Evolutionary conservation across 495 filamentous ascomycete species (phyloP), one percentile per base, ranked within the genome.

Genomic region (Trichoderma erinaceum): DNA sequence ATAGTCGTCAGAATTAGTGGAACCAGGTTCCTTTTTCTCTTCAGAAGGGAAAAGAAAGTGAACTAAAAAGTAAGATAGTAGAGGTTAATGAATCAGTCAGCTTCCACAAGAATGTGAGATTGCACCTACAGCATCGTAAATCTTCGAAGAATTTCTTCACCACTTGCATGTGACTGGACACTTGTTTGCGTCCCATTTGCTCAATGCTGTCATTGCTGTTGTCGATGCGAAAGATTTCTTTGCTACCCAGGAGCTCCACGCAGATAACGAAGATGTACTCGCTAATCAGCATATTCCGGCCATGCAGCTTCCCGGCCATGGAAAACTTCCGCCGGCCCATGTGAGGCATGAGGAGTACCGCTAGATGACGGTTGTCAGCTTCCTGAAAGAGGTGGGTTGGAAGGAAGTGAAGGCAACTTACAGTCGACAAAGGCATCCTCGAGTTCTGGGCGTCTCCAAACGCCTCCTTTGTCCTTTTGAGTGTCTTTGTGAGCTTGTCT

Each of bases 101-200:
- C 35, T 2, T 21, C 15, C 63, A 64, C 18, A 52, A 5, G n/a
- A 35, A 21, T 12, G 0, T 13, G 35, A 38, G 63, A 16, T 13
- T 41, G 4, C 16, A 77, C 73, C 75, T 71, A 76, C 71, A 74
- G 50, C 73, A 75, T 63, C 67, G 50, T 46, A 73, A 63, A 71
- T 80, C 76, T 68, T 85, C 82, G 79, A 68, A 81, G 72, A 93
- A 90, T 15, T 86, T 87, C 79, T 96, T 97, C 58, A 99, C 78
- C n/a, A 97, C 94, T 80, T 99, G 95, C 68, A 98, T 90, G 76
- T 99, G 95, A 71, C 93, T 97, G 0, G 94, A 97, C 11, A 99
- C 91, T 75, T 96, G 91, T 77, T 99, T 99, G 66, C 95, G 82
- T 48, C 75, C 81, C 68, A 92, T 85, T 41, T 75, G 72, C 71